phyloP scores from a whole-genome alignment of 78 protist genomes.

The Polysphondylium violaceum region DNA sequence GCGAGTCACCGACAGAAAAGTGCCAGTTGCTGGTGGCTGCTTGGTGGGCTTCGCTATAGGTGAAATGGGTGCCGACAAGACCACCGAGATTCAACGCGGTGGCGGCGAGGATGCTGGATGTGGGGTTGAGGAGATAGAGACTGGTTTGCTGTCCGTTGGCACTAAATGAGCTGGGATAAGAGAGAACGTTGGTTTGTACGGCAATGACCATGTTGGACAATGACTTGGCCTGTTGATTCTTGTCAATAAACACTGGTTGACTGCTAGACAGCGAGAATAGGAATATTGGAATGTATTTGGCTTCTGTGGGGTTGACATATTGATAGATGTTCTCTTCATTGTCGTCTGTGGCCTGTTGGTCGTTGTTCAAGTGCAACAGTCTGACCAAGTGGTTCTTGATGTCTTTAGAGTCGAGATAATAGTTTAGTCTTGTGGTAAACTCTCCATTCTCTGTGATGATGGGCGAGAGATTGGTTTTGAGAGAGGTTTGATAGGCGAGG shows the following conservation, averaged over 20 bases:
- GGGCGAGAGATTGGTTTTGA: slow-evolving; percentile 34
- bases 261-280: slow-evolving; percentile 53
- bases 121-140: slow-evolving; percentile 37
- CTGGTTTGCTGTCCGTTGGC: slow-evolving; percentile 26
- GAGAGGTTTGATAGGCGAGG: slow-evolving; percentile 49
- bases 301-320: background rate
- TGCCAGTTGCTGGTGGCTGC: slow-evolving; percentile 42
- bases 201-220: slow-evolving; percentile 57
- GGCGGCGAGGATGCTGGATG: slow-evolving; percentile 40
- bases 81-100: slow-evolving; percentile 71
- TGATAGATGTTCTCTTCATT: slow-evolving; percentile 4
- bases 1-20: slow-evolving; percentile 72
- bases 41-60: slow-evolving; percentile 54
- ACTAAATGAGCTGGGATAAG: slow-evolving; percentile 9
- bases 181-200: slow-evolving; percentile 42
- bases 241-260: slow-evolving; percentile 68
- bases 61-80: slow-evolving; percentile 16
- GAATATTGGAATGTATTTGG: slow-evolving; percentile 76
- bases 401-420: slow-evolving; percentile 57
- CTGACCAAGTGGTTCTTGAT: slow-evolving; percentile 38
- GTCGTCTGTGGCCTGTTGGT: background rate
- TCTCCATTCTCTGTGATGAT: slow-evolving; percentile 27
- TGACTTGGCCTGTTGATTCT: slow-evolving; percentile 54
- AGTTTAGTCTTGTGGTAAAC: slow-evolving; percentile 33
- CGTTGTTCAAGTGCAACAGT: background rate